Percentiles rank a stretch among this genome's conserved stretches.
phyloP scores from a whole-genome alignment of 257 asterid species.

The Solanum peruvianum region DNA sequence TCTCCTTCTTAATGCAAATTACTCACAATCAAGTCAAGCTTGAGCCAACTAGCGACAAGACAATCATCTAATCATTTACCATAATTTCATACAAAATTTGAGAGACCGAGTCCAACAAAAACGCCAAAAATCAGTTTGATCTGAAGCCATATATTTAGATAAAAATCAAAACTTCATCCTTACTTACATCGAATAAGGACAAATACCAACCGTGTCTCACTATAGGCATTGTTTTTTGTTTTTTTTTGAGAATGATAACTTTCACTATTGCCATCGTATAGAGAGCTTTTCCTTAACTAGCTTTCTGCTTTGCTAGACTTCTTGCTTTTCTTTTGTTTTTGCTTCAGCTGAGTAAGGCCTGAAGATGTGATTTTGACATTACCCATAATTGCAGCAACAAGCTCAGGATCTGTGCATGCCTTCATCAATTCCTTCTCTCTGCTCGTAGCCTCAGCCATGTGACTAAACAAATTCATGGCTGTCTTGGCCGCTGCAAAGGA shows the following conservation, averaged over 20 bases:
- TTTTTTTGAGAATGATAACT: too few species aligned
- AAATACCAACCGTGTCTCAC: neutral
- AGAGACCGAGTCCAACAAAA: neutral
- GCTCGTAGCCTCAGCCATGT: conserved; percentile 57
- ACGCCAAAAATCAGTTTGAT: neutral
- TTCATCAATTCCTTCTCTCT: conserved; percentile 96
- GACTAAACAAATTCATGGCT: conserved; percentile 74
- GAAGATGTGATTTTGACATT: conserved; percentile 90
- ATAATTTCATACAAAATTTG: neutral
- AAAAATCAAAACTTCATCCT: neutral
- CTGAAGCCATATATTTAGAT: neutral
- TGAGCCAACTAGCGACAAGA: neutral
- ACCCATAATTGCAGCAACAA: conserved; percentile 81
- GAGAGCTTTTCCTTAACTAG: neutral
- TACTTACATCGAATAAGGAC: neutral
- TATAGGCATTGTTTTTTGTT: neutral
- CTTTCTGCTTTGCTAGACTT: conserved; percentile 45
- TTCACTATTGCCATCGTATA: neutral
- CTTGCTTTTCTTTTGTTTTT: conserved; percentile 84
- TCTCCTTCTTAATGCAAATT: neutral
- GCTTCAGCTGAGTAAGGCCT: conserved; percentile 88
- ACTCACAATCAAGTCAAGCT: neutral
- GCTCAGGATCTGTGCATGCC: conserved; percentile 98
- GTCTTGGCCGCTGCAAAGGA: conserved; percentile 74
- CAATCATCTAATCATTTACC: neutral